Evolutionary conservation across 345 rosid genomes (phyloP).

Genomic region (Firmiana major): DNA sequence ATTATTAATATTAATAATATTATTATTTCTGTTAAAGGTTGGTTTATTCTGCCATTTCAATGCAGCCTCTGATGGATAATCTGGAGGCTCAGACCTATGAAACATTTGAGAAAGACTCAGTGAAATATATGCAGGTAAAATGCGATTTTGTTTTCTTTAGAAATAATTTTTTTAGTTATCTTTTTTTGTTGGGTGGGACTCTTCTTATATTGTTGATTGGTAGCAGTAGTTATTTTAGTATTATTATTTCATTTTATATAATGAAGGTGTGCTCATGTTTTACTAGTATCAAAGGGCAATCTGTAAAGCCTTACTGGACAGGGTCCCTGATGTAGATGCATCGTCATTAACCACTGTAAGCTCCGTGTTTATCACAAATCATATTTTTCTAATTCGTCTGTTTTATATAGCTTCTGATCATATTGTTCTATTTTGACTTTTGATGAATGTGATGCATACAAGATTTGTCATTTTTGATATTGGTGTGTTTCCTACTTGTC

Average conservation of each 20-base stretch:
- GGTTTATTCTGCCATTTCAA: constrained; percentile 9
- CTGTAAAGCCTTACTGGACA: constrained; percentile 75
- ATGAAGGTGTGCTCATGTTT: constrained; percentile 27
- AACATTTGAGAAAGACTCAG: constrained; percentile 92
- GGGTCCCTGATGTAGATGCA: constrained; percentile 67
- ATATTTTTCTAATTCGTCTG: neutral
- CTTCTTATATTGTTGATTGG: neutral
- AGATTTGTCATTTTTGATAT: neutral
- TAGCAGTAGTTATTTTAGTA: neutral
- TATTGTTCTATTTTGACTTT: neutral
- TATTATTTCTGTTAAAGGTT: neutral
- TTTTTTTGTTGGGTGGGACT: constrained; percentile 4
- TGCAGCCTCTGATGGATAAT: constrained; percentile 99
- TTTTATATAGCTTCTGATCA: neutral
- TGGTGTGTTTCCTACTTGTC: constrained; percentile 14
- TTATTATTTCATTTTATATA: neutral
- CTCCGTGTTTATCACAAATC: constrained; percentile 4
- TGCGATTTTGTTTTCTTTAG: constrained; percentile 6
- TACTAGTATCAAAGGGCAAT: constrained; percentile 88
- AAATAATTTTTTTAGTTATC: neutral
- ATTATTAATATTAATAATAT: neutral
- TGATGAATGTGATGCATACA: neutral
- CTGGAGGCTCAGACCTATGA: constrained; percentile 98
- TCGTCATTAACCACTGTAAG: constrained; percentile 62
- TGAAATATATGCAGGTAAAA: constrained; percentile 87